A percentile compares a stretch with the other conserved stretches of the same genome.
phyloP scores from a whole-genome alignment of 2,329 filamentous ascomycete species.

The Pseudocercospora pini-densiflorae region DNA sequence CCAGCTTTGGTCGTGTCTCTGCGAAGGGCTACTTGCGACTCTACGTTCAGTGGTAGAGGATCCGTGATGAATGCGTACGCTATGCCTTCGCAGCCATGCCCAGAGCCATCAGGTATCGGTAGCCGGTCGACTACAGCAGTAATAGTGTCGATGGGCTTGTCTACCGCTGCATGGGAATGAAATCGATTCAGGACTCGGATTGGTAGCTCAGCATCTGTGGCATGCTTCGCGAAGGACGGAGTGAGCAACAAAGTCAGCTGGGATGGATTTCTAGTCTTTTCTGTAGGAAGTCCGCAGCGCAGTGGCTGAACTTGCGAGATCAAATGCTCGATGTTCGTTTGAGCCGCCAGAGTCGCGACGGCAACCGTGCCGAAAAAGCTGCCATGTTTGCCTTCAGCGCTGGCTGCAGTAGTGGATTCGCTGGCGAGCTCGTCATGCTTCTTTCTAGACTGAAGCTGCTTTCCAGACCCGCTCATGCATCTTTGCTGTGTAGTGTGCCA shows the following conservation, averaged over 20 bases:
- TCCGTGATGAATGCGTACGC: slow-evolving; percentile 33
- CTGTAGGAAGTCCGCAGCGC: slow-evolving; percentile 8
- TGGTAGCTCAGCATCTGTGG: slow-evolving; percentile 27
- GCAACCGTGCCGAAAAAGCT: slow-evolving; percentile 24
- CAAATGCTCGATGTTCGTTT: slow-evolving; percentile 23
- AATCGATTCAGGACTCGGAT: slow-evolving; percentile 26
- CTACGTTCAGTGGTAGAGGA: slow-evolving; percentile 13
- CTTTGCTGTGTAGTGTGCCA: not conserved
- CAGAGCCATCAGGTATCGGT: slow-evolving; percentile 18
- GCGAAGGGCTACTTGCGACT: slow-evolving; percentile 22
- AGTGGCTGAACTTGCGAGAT: slow-evolving; percentile 23
- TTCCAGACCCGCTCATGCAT: not conserved
- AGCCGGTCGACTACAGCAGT: slow-evolving; percentile 39
- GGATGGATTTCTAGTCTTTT: slow-evolving; percentile 15
- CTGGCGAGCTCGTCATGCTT: not conserved
- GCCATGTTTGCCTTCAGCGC: not conserved
- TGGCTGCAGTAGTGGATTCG: not conserved
- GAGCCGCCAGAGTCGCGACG: slow-evolving; percentile 6
- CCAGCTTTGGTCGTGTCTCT: slow-evolving; percentile 36
- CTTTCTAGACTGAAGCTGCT: not conserved
- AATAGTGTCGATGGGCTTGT: slow-evolving; percentile 30
- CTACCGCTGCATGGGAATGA: slow-evolving; percentile 10
- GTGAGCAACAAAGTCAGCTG: slow-evolving; percentile 31
- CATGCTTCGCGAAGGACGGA: slow-evolving; percentile 33
- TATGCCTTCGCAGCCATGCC: slow-evolving; percentile 34